Percentiles rank a stretch among this genome's conserved stretches.
Conservation (phyloP, 768 basidiomycete species). For the Serendipita vermifera region DNA sequence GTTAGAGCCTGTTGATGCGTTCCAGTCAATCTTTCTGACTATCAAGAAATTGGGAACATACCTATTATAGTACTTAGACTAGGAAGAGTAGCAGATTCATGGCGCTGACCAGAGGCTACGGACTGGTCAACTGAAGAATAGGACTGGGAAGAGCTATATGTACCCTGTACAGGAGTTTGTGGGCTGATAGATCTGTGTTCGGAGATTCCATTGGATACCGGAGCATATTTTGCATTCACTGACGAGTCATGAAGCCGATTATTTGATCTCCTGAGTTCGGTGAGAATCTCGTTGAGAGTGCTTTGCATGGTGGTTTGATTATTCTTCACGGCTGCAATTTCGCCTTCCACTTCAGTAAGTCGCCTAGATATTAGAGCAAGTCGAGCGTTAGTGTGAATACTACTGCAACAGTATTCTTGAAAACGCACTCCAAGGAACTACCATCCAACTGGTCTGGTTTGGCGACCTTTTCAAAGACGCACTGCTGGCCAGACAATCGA, state of each 20-base stretch:
- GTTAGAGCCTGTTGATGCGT: no score
- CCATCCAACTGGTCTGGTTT: slow-evolving; percentile 13
- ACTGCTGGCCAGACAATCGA: slow-evolving; percentile 13
- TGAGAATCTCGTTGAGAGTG: slow-evolving; percentile 14
- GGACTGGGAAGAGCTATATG: neutral
- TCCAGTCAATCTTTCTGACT: no score
- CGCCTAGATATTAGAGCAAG: slow-evolving; percentile 9
- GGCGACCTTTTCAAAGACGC: slow-evolving; percentile 15
- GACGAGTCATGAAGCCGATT: neutral
- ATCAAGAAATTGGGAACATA: no score
- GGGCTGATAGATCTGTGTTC: neutral
- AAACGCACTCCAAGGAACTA: slow-evolving; percentile 12
- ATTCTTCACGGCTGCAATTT: neutral
- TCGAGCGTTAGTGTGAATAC: neutral
- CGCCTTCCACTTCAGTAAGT: slow-evolving; percentile 13
- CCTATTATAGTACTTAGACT: neutral
- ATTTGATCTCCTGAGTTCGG: slow-evolving; percentile 14
- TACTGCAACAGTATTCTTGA: neutral
- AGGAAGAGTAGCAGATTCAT: neutral
- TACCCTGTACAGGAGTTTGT: neutral
- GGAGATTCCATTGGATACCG: slow-evolving; percentile 3
- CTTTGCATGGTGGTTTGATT: slow-evolving; percentile 13
- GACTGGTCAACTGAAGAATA: neutral
- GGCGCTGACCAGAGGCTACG: neutral
- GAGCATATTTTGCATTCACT: neutral